phyloP scores from a whole-genome alignment of 2,329 filamentous ascomycete species.

The Aquanectria penicillioides region DNA sequence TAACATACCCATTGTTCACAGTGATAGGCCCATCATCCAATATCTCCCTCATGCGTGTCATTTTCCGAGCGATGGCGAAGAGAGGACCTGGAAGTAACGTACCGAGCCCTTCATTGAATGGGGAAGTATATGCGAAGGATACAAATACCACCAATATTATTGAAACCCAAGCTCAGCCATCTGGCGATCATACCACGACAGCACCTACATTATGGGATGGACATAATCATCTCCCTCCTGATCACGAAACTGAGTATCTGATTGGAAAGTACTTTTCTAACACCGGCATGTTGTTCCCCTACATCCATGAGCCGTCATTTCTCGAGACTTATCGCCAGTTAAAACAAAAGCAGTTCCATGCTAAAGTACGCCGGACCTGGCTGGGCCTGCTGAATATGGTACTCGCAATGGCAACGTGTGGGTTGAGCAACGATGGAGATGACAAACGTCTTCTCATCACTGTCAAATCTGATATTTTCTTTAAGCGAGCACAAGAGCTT shows the following conservation, averaged over 20 bases:
- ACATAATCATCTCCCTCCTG: slow-evolving; percentile 30
- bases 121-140: background rate
- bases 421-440: slow-evolving; percentile 40
- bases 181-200: too few species aligned
- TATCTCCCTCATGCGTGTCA: slow-evolving; percentile 25
- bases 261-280: slow-evolving; percentile 39
- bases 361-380: slow-evolving; percentile 56
- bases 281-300: slow-evolving; percentile 43
- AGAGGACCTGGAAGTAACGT: background rate
- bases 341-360: slow-evolving; percentile 32
- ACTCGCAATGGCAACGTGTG: slow-evolving; percentile 56
- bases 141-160: background rate
- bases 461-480: slow-evolving; percentile 58
- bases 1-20: background rate
- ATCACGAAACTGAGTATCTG: slow-evolving; percentile 29
- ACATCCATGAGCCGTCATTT: slow-evolving; percentile 40
- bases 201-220: background rate
- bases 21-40: slow-evolving; percentile 21
- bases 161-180: background rate
- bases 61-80: slow-evolving; percentile 17
- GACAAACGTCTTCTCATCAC: too few species aligned
- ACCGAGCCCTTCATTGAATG: background rate
- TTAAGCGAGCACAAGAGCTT: slow-evolving; percentile 53
- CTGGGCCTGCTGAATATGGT: slow-evolving; percentile 61
- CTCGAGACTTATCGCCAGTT: slow-evolving; percentile 32